Evolutionary conservation across 441 rosid genomes (phyloP), one percentile per base, ranked within the genome.

Genomic region (Syzygium syzygioides): DNA sequence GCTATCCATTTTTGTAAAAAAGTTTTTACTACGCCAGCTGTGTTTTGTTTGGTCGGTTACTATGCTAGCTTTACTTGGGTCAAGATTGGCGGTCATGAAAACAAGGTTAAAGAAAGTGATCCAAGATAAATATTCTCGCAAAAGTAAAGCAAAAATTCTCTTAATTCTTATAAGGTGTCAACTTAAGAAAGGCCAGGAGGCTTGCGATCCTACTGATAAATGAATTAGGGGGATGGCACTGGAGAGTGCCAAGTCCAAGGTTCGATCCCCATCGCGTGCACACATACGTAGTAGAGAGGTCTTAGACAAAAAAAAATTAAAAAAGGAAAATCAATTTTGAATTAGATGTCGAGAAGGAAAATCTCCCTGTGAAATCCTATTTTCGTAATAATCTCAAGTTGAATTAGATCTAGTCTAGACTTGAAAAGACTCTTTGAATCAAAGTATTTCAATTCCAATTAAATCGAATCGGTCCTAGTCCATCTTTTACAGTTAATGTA

Each of bases 231-330:
- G 48, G 48, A 45, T 45, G 48, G 48, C 48, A 1, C 9, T 7
- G 0, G 2, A 7, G 48, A 45, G 48, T 45, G 2, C 10, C 48
- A 45, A 1, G 48, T 7, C 9, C 48, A 9, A 1, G 9, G 9
- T 45, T 45, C 2, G 48, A 45, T 45, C 48, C 48, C 7, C 48
- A 7, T 9, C 9, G 2, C 48, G 7, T 2, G 7, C 48, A 45
- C 48, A 45, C 48, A 1, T 7, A 45, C 48, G 0, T 1, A 45
- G 9, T 45, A 45, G 9, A 45, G 48, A 45, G 9, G 9, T 7
- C 2, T 45, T 45, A 1, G 48, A 45, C 9, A 45, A 45, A 45
- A 41, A 45, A 45, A 45, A 45, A 9, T 45, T 28, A 64, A 30
- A 20, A 64, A 64, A 64, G 71, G 37, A 64, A n/a, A 64, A 64